Evolutionary conservation across 352 stramenopile species (phyloP).

Genomic region (Aphanomyces astaci): DNA sequence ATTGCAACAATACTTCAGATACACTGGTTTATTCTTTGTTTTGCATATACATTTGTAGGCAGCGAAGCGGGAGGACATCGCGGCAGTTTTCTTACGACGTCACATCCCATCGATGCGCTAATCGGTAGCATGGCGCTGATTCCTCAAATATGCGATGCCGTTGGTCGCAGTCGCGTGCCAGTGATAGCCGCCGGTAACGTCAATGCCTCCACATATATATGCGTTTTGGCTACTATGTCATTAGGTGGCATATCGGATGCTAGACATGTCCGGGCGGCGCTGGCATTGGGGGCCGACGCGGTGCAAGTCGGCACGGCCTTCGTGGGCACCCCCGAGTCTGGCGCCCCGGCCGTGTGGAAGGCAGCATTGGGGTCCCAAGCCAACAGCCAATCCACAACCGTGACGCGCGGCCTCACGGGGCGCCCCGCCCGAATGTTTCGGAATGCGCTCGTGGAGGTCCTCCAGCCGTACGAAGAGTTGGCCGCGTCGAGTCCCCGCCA

Average conservation of each 20-base stretch:
- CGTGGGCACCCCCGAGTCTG: conserved; percentile 36
- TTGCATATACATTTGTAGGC: too few species aligned
- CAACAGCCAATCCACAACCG: neutral
- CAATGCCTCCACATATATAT: too few species aligned
- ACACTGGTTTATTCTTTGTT: neutral
- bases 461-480: conserved; percentile 3
- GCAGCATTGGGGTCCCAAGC: neutral
- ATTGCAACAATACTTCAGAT: neutral
- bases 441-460: conserved; percentile 7
- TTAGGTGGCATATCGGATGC: conserved; percentile 45
- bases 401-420: conserved; percentile 18
- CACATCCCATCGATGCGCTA: conserved; percentile 16
- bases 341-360: neutral
- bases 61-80: conserved; percentile 52
- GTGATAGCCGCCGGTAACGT: conserved; percentile 46
- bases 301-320: conserved; percentile 63
- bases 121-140: conserved; percentile 44
- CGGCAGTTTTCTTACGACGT: conserved; percentile 36
- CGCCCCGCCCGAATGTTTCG: conserved; percentile 17
- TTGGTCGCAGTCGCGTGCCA: conserved; percentile 26
- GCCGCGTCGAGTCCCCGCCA: neutral
- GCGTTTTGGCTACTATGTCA: neutral
- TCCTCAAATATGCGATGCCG: conserved; percentile 35
- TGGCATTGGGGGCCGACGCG: conserved; percentile 38
- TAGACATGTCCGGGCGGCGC: conserved; percentile 32